phyloP scores from a whole-genome alignment of 2,329 filamentous ascomycete species.

The Cytospora piceicola region DNA sequence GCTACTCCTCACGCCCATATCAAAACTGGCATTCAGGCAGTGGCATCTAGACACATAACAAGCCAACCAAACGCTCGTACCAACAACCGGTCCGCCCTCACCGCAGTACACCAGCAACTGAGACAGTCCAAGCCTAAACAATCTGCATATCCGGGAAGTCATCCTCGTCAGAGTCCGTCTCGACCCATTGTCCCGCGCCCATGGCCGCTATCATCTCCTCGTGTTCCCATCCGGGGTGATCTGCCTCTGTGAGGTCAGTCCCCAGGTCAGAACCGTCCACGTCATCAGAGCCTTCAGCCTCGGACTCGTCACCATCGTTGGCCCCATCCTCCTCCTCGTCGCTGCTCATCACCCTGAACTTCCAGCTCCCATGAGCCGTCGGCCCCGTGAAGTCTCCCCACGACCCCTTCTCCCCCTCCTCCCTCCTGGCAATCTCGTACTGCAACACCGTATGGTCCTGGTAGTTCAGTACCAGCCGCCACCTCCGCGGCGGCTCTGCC shows the following conservation, averaged over 20 bases:
- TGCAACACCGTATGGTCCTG: conserved; percentile 70
- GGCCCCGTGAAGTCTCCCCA: conserved; percentile 26
- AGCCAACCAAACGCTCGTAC: not conserved
- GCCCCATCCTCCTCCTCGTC: conserved; percentile 1
- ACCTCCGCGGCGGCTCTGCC: conserved; percentile 50
- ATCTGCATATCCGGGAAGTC: conserved; percentile 23
- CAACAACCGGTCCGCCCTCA: not conserved
- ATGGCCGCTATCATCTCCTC: not conserved
- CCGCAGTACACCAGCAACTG: not conserved
- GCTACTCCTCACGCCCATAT: no score
- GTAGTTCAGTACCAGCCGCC: conserved; percentile 73
- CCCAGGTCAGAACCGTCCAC: not conserved
- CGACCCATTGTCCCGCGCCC: not conserved
- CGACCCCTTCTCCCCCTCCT: conserved; percentile 27
- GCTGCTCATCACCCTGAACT: not conserved
- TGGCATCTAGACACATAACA: not conserved
- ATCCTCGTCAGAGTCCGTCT: conserved; percentile 9
- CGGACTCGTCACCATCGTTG: not conserved
- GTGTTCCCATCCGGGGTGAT: not conserved
- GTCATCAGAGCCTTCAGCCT: not conserved
- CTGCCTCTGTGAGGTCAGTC: not conserved
- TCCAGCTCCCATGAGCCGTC: not conserved
- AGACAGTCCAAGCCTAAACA: not conserved
- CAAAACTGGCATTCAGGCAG: not conserved
- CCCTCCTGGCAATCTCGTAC: conserved; percentile 60